phyloP scores from a whole-genome alignment of 352 stramenopile species.

The Aphanomyces stellatus region DNA sequence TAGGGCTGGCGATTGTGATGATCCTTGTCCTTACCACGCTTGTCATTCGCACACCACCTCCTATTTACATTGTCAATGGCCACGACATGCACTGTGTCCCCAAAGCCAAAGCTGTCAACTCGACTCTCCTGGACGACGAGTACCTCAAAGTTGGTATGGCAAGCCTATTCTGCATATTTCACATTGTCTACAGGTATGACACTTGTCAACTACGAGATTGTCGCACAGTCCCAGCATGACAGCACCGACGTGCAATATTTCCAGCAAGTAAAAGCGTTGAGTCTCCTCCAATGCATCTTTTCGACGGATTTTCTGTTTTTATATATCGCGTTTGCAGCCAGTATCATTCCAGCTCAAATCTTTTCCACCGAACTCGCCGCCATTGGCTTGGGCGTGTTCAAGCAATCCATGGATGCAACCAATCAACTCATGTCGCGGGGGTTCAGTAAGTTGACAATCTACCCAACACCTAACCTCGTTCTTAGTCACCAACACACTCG shows the following conservation, averaged over 20 bases:
- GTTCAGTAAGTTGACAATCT: neutral
- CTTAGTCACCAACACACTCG: neutral
- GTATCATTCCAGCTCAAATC: neutral
- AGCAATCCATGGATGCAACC: neutral
- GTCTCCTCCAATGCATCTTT: conserved; percentile 12
- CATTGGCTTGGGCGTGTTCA: neutral
- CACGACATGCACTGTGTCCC: conserved; percentile 13
- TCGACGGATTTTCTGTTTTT: conserved; percentile 13
- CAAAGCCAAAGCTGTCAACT: neutral
- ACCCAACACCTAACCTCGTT: too few species aligned
- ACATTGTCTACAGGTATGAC: conserved; percentile 1
- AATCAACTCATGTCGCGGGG: neutral
- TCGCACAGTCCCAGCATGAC: neutral
- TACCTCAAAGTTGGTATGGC: conserved; percentile 13
- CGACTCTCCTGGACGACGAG: neutral
- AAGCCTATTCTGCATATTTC: too few species aligned
- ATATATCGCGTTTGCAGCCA: neutral
- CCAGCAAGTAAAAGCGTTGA: conserved; percentile 17
- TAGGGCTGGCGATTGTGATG: neutral
- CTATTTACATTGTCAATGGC: conserved; percentile 2
- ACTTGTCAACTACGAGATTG: conserved; percentile 15
- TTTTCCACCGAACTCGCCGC: conserved; percentile 11
- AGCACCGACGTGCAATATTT: conserved; percentile 9
- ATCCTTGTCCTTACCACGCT: neutral
- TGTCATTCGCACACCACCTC: conserved; percentile 9